phyloP scores from a whole-genome alignment of 345 rosid genomes.

The Sisymbrium irio region DNA sequence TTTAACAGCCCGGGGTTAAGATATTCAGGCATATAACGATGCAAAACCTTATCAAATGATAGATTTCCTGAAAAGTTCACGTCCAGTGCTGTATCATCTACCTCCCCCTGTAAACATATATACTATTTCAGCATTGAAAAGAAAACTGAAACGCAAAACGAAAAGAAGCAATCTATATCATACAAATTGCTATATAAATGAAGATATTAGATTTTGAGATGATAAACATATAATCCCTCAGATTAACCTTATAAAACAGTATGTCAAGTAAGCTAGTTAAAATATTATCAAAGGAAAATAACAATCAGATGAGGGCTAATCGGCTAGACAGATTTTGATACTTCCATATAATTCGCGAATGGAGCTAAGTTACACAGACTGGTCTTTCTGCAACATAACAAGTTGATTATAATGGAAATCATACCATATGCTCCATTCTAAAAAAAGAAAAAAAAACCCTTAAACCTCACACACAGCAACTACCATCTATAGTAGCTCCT shows the following conservation, averaged over 20 bases:
- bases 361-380: background rate
- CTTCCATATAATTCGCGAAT: background rate
- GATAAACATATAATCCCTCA: background rate
- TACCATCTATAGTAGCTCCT: background rate
- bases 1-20: slow-evolving; percentile 62
- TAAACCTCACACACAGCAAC: slow-evolving; percentile 1
- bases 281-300: background rate
- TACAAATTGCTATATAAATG: background rate
- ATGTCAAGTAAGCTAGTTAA: background rate
- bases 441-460: background rate
- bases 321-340: background rate
- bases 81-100: slow-evolving; percentile 87
- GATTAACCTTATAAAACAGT: background rate
- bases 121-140: slow-evolving; percentile 25
- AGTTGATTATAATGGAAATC: background rate
- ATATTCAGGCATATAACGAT: slow-evolving; percentile 71
- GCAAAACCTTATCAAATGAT: slow-evolving; percentile 70
- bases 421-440: background rate
- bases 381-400: background rate
- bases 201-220: slow-evolving; percentile 3
- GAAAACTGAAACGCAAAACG: background rate
- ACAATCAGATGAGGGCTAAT: background rate
- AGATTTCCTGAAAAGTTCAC: slow-evolving; percentile 89
- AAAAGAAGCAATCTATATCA: background rate
- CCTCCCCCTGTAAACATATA: slow-evolving; percentile 67